Percentiles rank a stretch among this genome's conserved stretches.
Conservation (phyloP, 371 early-diverging fungal genomes). For the Nematocida sp. region DNA sequence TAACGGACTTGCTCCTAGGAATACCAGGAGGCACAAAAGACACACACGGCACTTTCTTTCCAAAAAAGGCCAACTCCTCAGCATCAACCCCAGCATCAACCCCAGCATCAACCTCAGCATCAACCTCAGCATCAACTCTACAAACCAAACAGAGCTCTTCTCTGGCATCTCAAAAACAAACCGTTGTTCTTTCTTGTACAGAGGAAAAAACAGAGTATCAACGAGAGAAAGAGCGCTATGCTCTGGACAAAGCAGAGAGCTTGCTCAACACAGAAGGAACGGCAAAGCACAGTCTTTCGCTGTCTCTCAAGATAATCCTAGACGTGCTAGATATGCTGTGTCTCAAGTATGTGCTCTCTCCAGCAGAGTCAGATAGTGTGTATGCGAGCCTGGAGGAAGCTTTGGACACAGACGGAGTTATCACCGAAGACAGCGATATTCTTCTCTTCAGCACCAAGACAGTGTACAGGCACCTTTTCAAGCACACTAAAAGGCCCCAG, state of each 20-base stretch:
- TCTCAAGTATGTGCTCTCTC: slow-evolving; percentile 28
- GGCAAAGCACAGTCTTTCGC: slow-evolving; percentile 20
- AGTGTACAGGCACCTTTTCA: slow-evolving; percentile 88
- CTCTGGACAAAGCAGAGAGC: background rate
- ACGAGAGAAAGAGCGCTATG: slow-evolving; percentile 12
- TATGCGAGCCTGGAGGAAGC: slow-evolving; percentile 19
- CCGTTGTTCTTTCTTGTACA: no score
- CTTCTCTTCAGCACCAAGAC: slow-evolving; percentile 81
- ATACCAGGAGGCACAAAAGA: background rate
- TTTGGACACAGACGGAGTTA: slow-evolving; percentile 72
- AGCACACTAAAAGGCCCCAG: slow-evolving; percentile 73
- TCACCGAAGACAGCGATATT: slow-evolving; percentile 95
- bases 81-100: background rate
- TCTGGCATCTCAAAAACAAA: no score
- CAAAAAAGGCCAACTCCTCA: background rate
- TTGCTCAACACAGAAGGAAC: background rate
- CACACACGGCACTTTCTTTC: background rate
- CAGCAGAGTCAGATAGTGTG: slow-evolving; percentile 35
- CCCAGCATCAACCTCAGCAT: background rate
- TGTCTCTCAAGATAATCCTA: slow-evolving; percentile 7
- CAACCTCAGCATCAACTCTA: background rate
- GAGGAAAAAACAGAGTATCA: slow-evolving; percentile 8
- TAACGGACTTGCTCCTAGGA: background rate
- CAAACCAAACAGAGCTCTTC: background rate
- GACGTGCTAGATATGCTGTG: slow-evolving; percentile 26